A percentile compares a stretch with the other conserved stretches of the same genome.
These are phyloP conservation scores for Blastobotrys americana DNA, from an alignment of 805 yeast species.

Conservation along the genomic window DNA sequence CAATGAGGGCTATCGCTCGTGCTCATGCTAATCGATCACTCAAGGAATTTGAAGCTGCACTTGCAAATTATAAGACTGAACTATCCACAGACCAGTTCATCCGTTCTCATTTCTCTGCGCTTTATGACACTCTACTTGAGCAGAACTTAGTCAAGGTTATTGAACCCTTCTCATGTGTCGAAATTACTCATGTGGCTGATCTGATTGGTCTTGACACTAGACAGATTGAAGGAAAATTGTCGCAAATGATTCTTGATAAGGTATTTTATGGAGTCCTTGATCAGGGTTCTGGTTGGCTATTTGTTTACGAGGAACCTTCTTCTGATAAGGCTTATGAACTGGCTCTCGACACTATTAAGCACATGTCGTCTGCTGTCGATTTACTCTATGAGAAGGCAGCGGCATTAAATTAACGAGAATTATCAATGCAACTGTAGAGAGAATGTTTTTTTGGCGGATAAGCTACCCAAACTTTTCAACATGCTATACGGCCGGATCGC, in stretches of 20 bases:
- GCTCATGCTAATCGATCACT: constrained; percentile 88
- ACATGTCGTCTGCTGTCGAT: constrained; percentile 83
- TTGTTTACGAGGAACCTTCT: constrained; percentile 81
- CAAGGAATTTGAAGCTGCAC: constrained; percentile 81
- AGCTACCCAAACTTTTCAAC: too few species aligned
- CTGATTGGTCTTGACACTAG: constrained; percentile 80
- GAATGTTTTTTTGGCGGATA: neutral
- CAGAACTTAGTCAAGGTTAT: constrained; percentile 90
- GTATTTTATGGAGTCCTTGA: constrained; percentile 95
- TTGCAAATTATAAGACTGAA: constrained; percentile 59
- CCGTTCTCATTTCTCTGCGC: constrained; percentile 83
- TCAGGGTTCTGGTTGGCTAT: constrained; percentile 97
- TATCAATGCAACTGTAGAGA: too few species aligned
- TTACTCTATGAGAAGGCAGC: constrained; percentile 90
- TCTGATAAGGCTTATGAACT: constrained; percentile 84
- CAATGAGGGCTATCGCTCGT: constrained; percentile 87
- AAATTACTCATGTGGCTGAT: constrained; percentile 77
- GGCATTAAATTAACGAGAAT: constrained; percentile 48
- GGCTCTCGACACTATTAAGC: constrained; percentile 76
- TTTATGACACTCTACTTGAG: constrained; percentile 87
- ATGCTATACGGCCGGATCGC: neutral
- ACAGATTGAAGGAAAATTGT: constrained; percentile 88
- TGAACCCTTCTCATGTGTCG: constrained; percentile 96
- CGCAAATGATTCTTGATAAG: constrained; percentile 94
- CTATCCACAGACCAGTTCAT: constrained; percentile 81